Base-by-base conservation (phyloP, 2,329 filamentous ascomycete genomes). In the Aureobasidium lini region DNA sequence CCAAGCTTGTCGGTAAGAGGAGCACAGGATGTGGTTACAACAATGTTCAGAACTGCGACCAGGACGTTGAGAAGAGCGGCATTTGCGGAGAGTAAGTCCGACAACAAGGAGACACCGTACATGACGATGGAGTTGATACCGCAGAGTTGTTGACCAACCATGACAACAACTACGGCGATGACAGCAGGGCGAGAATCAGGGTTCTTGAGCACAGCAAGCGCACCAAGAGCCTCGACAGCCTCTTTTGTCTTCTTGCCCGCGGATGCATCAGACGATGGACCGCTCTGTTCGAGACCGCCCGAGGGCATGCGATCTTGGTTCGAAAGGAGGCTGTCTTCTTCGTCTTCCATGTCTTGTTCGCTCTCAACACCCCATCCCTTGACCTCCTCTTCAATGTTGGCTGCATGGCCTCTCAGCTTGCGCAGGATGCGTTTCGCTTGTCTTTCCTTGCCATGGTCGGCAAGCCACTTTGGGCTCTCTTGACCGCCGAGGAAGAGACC, bases 41-140 rank as follows among this genome's bases (percentile, higher is more conserved):
- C 67, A 37, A 99, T 84, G 73, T 97, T 97, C 69, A 96, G 83
- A 11, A 85, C 81, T 0, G 91, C 96, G 61, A 97, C 91, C 58
- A 89, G 76, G 62, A 97, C 93, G 58, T 93, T 95, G 56, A 99
- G 81, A 1, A 95, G 76, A 0, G 88, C 87, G 0, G 92, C 93
- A 62, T 86, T 90, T 48, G 90, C 84, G 3, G 90, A 88, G 0
- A 99, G 82, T 1, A 97, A 81, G 63, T 85, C 85, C 34, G 88
- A 84, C 13, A 99, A 82, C 1, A 99, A 84, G 0, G 89, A 91
- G 6, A 97, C 94, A 2, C 92, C 95, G 74, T 99, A 99, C 92
- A 99, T 96, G 74, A 97, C 88, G 69, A 97, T 93, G 61, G 88
- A 93, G 81, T 99, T 97, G 76, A 97, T 93, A 63, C 76, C 93